These are phyloP conservation scores for Globisporangium sylvaticum DNA, from an alignment of 352 stramenopile species.

Conservation along the genomic window DNA sequence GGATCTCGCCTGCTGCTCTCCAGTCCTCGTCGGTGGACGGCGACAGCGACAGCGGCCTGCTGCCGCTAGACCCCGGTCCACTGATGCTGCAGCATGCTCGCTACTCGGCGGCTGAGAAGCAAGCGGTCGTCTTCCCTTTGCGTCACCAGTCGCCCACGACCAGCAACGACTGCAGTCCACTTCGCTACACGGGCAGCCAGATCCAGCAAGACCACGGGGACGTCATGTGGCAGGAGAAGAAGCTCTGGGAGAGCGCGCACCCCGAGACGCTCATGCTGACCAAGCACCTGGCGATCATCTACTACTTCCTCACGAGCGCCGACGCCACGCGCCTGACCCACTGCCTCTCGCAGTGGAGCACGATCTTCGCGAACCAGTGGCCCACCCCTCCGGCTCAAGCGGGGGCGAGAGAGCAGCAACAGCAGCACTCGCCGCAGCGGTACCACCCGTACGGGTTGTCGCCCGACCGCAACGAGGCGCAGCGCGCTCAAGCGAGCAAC, in stretches of 20 bases:
- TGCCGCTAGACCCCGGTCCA: conserved; percentile 7
- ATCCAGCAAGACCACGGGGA: conserved; percentile 17
- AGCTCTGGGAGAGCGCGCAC: conserved; percentile 40
- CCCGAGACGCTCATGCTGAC: conserved; percentile 31
- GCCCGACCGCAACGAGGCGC: not conserved
- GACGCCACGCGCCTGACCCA: conserved; percentile 26
- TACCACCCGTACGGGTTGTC: not conserved
- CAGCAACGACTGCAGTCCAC: not conserved
- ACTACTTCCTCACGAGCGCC: conserved; percentile 34
- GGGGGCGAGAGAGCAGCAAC: not conserved
- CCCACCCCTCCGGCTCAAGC: not conserved
- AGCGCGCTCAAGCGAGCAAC: conserved; percentile 1
- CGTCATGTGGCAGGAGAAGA: conserved; percentile 29
- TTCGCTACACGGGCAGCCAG: conserved; percentile 1
- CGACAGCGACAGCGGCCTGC: conserved; percentile 12
- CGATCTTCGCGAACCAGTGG: conserved; percentile 22
- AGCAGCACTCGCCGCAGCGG: not conserved
- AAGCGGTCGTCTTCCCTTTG: conserved; percentile 8
- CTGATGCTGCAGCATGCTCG: conserved; percentile 4
- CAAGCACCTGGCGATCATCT: conserved; percentile 50
- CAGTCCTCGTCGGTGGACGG: conserved; percentile 4
- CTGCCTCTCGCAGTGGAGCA: conserved; percentile 27
- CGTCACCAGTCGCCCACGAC: conserved; percentile 10
- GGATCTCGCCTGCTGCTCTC: not conserved
- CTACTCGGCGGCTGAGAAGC: not conserved